Evolutionary conservation across 257 asterid genomes (phyloP).

Genomic region (Coffea canephora): DNA sequence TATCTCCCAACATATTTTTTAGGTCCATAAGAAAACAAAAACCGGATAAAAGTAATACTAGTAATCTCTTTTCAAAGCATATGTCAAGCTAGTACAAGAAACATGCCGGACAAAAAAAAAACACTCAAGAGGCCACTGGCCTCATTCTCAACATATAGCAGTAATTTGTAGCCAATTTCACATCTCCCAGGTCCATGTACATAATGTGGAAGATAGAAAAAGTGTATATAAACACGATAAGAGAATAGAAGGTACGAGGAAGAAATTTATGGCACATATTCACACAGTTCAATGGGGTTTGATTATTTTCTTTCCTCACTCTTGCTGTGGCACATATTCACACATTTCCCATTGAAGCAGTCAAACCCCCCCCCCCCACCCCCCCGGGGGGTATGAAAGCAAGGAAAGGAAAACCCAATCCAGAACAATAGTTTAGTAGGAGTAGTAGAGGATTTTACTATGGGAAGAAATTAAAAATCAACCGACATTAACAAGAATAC

Average conservation of each 20-base stretch:
- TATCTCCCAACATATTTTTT: neutral
- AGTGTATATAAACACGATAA: neutral
- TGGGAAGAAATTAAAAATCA: neutral
- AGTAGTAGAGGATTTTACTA: neutral
- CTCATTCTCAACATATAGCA: neutral
- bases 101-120: slow-evolving; percentile 10
- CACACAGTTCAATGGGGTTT: slow-evolving; percentile 2
- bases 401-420: neutral
- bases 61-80: neutral
- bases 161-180: neutral
- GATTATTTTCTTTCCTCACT: neutral
- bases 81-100: neutral
- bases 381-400: neutral
- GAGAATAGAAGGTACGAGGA: slow-evolving; percentile 35
- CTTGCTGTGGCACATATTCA: slow-evolving; percentile 8
- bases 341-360: slow-evolving; percentile 7
- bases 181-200: slow-evolving; percentile 11
- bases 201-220: neutral
- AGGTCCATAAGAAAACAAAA: slow-evolving; percentile 2
- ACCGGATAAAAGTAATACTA: neutral
- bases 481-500: slow-evolving; percentile 16
- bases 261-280: neutral
- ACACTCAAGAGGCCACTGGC: slow-evolving; percentile 7
- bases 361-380: slow-evolving; percentile 24
- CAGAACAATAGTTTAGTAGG: slow-evolving; percentile 1